phyloP scores from a whole-genome alignment of 1,139 yeast genomes.

The Pichia sp. region DNA sequence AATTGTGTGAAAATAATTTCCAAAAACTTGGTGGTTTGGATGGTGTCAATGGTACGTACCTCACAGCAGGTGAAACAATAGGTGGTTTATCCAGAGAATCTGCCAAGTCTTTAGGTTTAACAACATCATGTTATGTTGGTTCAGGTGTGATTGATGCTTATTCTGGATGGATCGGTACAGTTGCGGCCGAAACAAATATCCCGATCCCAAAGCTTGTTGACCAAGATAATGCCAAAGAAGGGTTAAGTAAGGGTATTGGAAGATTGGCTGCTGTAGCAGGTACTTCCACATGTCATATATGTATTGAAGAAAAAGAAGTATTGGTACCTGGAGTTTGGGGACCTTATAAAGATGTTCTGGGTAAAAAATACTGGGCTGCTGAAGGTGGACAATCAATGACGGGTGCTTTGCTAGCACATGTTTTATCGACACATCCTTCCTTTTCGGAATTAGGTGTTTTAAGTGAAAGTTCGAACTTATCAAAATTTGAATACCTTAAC shows the following conservation, averaged over 20 bases:
- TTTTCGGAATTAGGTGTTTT: slow-evolving; percentile 47
- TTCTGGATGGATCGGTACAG: slow-evolving; percentile 98
- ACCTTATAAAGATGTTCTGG: slow-evolving; percentile 88
- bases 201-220: slow-evolving; percentile 39
- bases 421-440: slow-evolving; percentile 87
- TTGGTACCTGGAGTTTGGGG: slow-evolving; percentile 99
- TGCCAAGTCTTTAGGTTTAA: slow-evolving; percentile 80
- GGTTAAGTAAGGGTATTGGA: slow-evolving; percentile 60
- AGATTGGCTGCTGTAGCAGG: slow-evolving; percentile 98
- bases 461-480: slow-evolving; percentile 53
- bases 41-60: slow-evolving; percentile 59
- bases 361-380: slow-evolving; percentile 89
- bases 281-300: slow-evolving; percentile 93
- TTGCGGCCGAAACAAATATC: slow-evolving; percentile 65
- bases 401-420: slow-evolving; percentile 88
- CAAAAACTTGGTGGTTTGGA: slow-evolving; percentile 78
- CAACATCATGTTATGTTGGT: slow-evolving; percentile 76
- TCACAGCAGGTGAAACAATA: slow-evolving; percentile 83
- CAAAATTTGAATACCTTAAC: slow-evolving; percentile 80
- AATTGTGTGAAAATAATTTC: slow-evolving; percentile 69
- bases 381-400: slow-evolving; percentile 99
- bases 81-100: slow-evolving; percentile 60
- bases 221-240: slow-evolving; percentile 33
- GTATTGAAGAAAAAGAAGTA: slow-evolving; percentile 74
- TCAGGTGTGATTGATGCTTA: slow-evolving; percentile 96